Conservation (phyloP, 371 early-diverging fungal species). For the Mucor velutinosus region DNA sequence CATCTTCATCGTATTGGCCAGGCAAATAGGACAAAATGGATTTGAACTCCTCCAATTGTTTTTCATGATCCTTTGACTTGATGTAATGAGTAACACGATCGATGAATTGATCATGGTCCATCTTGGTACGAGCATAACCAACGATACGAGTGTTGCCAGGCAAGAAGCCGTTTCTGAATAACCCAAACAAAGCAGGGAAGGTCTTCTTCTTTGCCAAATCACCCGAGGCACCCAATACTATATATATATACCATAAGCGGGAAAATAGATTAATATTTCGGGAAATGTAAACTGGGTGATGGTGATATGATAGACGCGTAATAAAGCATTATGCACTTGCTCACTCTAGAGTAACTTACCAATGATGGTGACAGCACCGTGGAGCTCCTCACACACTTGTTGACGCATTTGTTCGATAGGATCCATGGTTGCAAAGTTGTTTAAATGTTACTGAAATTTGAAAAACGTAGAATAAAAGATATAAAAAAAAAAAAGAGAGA, state of each 20-base stretch:
- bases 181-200: constrained; percentile 94
- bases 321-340: not conserved
- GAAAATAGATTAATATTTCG: not conserved
- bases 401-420: constrained; percentile 26
- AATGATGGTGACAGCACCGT: constrained; percentile 24
- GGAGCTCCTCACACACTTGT: constrained; percentile 22
- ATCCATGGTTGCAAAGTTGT: constrained; percentile 1
- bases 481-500: not conserved
- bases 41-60: constrained; percentile 29
- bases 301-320: not conserved
- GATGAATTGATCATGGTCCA: constrained; percentile 77
- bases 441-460: not conserved
- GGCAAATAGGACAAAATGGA: constrained; percentile 19
- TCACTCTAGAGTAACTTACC: constrained; percentile 12
- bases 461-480: not conserved
- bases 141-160: constrained; percentile 79
- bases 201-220: constrained; percentile 98
- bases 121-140: constrained; percentile 94
- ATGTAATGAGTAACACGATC: constrained; percentile 75
- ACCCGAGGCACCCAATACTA: constrained; percentile 87
- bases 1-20: constrained; percentile 80
- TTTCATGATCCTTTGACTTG: constrained; percentile 41
- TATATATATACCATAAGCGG: not conserved
- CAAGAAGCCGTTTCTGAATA: constrained; percentile 78
- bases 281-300: not conserved